Percentiles rank a stretch among this genome's conserved stretches.
phyloP scores from a whole-genome alignment of 192 early-diverging fungal genomes.

The Obelidium mucronatum region DNA sequence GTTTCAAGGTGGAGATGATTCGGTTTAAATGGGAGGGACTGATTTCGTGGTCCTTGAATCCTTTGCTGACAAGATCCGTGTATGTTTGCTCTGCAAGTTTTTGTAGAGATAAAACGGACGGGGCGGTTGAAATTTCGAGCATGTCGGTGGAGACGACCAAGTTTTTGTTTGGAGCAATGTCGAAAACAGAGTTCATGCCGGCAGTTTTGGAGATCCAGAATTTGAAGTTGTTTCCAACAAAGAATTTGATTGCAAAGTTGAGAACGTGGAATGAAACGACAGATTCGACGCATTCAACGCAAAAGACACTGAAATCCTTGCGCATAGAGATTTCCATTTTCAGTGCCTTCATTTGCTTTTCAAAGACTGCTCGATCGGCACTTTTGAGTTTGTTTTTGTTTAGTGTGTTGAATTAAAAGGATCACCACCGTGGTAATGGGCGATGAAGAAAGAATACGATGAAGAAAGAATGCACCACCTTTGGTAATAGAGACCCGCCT shows the following conservation, averaged over 20 bases:
- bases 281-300: background rate
- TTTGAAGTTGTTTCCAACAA: background rate
- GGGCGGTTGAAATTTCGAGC: constrained; percentile 6
- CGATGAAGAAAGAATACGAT: too few species aligned
- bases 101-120: background rate
- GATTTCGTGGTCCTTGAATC: background rate
- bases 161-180: background rate
- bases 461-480: too few species aligned
- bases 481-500: too few species aligned
- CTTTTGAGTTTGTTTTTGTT: background rate
- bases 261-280: background rate
- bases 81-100: background rate
- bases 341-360: constrained; percentile 11
- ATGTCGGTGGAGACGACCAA: background rate
- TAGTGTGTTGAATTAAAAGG: too few species aligned
- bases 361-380: background rate
- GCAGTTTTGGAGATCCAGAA: constrained; percentile 23
- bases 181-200: background rate
- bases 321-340: constrained; percentile 28
- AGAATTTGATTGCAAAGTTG: constrained; percentile 12
- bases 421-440: too few species aligned
- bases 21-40: background rate
- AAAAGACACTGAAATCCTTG: too few species aligned
- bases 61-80: background rate
- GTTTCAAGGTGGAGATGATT: background rate